Base-by-base conservation (phyloP, 106 monocot species). In the Allium cepa region DNA sequence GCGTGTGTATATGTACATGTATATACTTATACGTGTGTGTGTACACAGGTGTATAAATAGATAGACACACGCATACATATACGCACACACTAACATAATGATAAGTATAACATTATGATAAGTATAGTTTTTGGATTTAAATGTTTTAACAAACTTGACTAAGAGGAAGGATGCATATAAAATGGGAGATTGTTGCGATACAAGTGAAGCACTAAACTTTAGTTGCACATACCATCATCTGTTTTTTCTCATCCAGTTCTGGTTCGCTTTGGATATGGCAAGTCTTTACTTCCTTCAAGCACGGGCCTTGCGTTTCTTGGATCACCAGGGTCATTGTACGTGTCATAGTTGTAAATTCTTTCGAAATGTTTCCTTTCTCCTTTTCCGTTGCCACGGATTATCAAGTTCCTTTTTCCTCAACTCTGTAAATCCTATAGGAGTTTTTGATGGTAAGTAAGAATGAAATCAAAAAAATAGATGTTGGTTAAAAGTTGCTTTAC, bases 261-360 rank as follows among this genome's bases (percentile, higher is more conserved):
- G 71, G 87, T 84, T 1, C 91, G 87, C 11, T 87, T 60, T 0
- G 91, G 91, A 65, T 91, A 91, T 1, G 82, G 86, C 11, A 56
- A 57, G 14, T 79, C 57, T 51, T 84, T 69, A 59, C 55, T 69
- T 45, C 82, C 84, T 7, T 84, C 87, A 47, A 91, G 81, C 16
- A 84, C 72, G 1, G 91, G 91, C 17, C 91, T 61, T 0, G 62
- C 72, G 51, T 67, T 9, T 10, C 72, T 83, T 0, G 90, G 90
- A 26, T 79, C 26, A 0, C 87, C 91, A 1, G 87, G 72, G 52
- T 91, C 91, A 60, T 91, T 91, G 74, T 91, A 91, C 4, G 55
- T 59, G 57, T 81, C 91, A 28, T 91, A 91, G 72, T 91, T 84
- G 67, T 91, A 91, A 49, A 91, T 71, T 56, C 87, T 72, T 15